These are phyloP conservation scores for Cyberlindnera veronae DNA, from an alignment of 805 yeast genomes.

Conservation along the genomic window DNA sequence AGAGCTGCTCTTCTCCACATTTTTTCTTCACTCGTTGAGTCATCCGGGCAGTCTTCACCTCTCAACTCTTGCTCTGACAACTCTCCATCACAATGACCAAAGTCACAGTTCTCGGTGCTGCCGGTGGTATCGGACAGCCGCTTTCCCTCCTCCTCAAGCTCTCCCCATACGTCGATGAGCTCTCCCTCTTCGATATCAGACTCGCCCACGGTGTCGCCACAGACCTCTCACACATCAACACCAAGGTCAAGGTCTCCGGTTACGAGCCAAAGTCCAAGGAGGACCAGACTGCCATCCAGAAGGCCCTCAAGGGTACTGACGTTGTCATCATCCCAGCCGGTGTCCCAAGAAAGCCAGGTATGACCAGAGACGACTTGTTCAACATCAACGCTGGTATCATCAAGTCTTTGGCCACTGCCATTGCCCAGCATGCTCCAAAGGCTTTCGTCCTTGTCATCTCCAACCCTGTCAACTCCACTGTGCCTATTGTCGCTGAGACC, in stretches of 20 bases:
- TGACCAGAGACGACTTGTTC: conserved; percentile 89
- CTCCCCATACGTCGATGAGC: conserved; percentile 52
- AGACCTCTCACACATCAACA: conserved; percentile 79
- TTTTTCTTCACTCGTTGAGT: not conserved
- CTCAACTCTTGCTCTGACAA: not conserved
- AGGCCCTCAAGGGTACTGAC: conserved; percentile 43
- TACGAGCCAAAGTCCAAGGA: conserved; percentile 46
- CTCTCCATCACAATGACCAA: conserved; percentile 36
- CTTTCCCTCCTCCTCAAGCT: conserved; percentile 76
- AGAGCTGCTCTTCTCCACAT: conserved; percentile 4
- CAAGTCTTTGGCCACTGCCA: conserved; percentile 65
- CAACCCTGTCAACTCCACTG: conserved; percentile 92
- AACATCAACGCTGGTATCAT: conserved; percentile 81
- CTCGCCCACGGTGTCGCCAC: conserved; percentile 85
- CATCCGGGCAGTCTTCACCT: too few species aligned
- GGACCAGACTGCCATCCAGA: conserved; percentile 44
- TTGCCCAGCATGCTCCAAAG: conserved; percentile 66
- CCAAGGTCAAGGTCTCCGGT: conserved; percentile 57
- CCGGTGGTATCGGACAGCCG: conserved; percentile 95
- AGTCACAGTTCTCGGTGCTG: conserved; percentile 87
- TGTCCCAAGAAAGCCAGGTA: conserved; percentile 90
- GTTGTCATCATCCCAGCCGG: conserved; percentile 67
- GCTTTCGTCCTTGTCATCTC: conserved; percentile 82
- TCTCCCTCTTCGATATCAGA: conserved; percentile 83
- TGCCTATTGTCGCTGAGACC: conserved; percentile 82